A percentile compares a stretch with the other conserved stretches of the same genome.
Conservation (phyloP, 208 protist genomes). For the Wallacemonas rigidus region DNA sequence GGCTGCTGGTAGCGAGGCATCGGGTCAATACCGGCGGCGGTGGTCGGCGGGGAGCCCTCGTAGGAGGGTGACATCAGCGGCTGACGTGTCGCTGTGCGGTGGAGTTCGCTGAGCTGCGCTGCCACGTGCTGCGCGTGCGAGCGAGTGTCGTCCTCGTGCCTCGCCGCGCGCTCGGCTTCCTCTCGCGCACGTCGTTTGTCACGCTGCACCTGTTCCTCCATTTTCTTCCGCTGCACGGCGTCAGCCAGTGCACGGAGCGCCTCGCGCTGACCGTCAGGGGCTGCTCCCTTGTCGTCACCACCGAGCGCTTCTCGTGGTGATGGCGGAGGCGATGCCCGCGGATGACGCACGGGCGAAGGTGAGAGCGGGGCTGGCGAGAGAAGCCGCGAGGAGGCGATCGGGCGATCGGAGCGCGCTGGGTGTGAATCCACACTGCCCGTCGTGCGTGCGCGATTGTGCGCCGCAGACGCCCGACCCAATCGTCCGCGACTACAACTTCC, state of each 20-base stretch:
- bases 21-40: constrained; percentile 5
- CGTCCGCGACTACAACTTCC: too few species aligned
- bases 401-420: background rate
- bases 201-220: background rate
- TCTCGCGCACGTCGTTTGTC: background rate
- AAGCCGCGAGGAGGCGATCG: background rate
- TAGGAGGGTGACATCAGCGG: background rate
- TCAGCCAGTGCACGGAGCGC: background rate
- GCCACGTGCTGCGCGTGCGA: background rate
- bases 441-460: background rate
- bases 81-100: background rate
- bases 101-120: constrained; percentile 1
- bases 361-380: background rate
- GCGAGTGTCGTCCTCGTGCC: constrained; percentile 17
- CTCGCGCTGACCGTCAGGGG: constrained; percentile 8
- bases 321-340: background rate
- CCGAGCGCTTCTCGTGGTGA: background rate
- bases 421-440: background rate
- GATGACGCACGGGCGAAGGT: background rate
- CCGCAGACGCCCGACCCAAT: too few species aligned
- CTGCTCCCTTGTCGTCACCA: background rate
- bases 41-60: background rate
- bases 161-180: background rate
- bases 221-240: background rate
- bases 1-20: constrained; percentile 43